Base-by-base conservation (phyloP, 1,284 basidiomycete genomes). In the Ceratobasidium theobromae region DNA sequence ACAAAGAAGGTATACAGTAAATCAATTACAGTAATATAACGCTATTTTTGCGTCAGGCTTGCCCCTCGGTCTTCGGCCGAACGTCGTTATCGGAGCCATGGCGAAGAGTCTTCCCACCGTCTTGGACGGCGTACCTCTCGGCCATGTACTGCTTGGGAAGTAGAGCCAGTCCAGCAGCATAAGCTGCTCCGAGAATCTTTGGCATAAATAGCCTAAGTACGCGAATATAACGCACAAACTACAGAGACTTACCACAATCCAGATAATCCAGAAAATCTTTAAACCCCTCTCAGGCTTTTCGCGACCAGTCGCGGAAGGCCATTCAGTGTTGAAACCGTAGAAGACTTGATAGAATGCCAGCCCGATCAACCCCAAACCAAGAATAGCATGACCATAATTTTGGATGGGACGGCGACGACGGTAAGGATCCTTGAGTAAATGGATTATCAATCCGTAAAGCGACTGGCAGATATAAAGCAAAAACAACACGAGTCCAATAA, bases 361-460 rank as follows among this genome's bases (percentile, higher is more conserved):
- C n/a, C 30, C 43, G 28, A 54, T 38, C 30, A 67, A 68, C 30
- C 53, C 46, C 28, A 58, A 35, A 43, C 35, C 53, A 48, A 60
- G 12, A 65, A 69, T 83, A 81, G 67, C 69, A 48, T 69, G 69
- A 12, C 48, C 48, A 55, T 69, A 69, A 46, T 69, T 69, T 49
- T 28, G 73, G 68, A 18, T 18, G 11, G 69, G 69, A 33, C 69
- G 69, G n/a, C 25, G 35, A 30, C 45, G 43, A 40, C 46, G 74
- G 76, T 45, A 21, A 41, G 18, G 35, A 0, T 62, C 48, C 30
- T 68, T 67, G 66, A 66, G 54, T 11, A 65, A 46, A 52, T 69
- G 69, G 30, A 69, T 69, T 23, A 69, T 53, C 6, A 60, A 32
- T 12, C 69, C 69, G 23, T 51, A 66, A 4, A 66, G 40, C 5